phyloP scores from a whole-genome alignment of 805 yeast species.

The Wickerhamomyces ciferrii region DNA sequence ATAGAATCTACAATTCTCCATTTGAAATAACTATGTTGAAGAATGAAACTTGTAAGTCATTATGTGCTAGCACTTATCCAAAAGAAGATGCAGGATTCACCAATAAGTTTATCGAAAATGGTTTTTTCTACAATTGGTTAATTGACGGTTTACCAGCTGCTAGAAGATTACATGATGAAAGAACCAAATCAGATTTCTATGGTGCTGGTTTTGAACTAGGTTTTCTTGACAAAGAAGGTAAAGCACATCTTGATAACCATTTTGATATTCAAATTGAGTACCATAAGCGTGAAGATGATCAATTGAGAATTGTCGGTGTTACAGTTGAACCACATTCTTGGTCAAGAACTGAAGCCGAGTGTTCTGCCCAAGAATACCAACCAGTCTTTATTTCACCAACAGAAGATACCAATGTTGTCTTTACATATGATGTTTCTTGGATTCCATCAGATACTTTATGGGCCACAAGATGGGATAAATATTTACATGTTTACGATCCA shows the following conservation, averaged over 20 bases:
- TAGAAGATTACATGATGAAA: slow-evolving; percentile 46
- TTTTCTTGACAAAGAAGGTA: slow-evolving; percentile 47
- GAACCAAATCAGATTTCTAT: slow-evolving; percentile 59
- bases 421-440: slow-evolving; percentile 82
- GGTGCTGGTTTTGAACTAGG: slow-evolving; percentile 84
- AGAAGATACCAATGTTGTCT: slow-evolving; percentile 54
- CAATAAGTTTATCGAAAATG: slow-evolving; percentile 72
- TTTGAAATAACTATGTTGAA: slow-evolving; percentile 75
- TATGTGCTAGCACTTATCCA: slow-evolving; percentile 60
- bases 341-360: slow-evolving; percentile 31
- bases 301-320: slow-evolving; percentile 88
- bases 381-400: slow-evolving; percentile 47
- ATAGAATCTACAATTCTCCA: slow-evolving; percentile 91
- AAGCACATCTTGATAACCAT: slow-evolving; percentile 73
- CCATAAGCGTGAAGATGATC: slow-evolving; percentile 64
- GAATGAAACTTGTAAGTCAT: slow-evolving; percentile 57
- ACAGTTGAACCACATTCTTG: slow-evolving; percentile 67
- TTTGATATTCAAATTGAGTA: slow-evolving; percentile 76
- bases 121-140: slow-evolving; percentile 87
- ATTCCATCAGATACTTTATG: slow-evolving; percentile 67
- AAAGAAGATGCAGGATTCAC: slow-evolving; percentile 70
- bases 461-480: slow-evolving; percentile 99
- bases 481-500: slow-evolving; percentile 86
- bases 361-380: slow-evolving; percentile 23
- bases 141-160: slow-evolving; percentile 96